These are phyloP conservation scores for Fraxinus baroniana DNA, from an alignment of 305 asterid species.

Conservation along the genomic window DNA sequence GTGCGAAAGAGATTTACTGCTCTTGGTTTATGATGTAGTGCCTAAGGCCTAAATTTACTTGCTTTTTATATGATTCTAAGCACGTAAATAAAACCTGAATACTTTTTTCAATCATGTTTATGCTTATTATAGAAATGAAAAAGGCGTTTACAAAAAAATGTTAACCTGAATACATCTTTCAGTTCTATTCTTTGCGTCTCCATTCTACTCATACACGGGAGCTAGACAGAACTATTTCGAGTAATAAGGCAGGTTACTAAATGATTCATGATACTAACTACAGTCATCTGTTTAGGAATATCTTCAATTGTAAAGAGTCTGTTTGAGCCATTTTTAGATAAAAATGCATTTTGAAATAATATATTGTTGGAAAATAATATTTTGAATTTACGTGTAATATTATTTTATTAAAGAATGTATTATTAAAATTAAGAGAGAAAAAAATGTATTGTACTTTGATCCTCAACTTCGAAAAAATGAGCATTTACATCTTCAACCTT, in stretches of 20 bases:
- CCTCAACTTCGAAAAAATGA: not conserved
- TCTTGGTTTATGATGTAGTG: conserved; percentile 18
- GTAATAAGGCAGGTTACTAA: not conserved
- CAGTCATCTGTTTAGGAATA: not conserved
- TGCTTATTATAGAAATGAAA: conserved; percentile 13
- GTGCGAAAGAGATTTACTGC: conserved; percentile 22
- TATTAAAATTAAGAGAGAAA: too few relatives aligned
- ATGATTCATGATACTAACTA: conserved; percentile 1
- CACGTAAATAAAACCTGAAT: conserved; percentile 6
- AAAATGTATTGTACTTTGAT: not conserved
- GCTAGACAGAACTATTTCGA: not conserved
- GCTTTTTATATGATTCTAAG: conserved; percentile 4
- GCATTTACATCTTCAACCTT: not conserved
- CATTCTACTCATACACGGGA: not conserved
- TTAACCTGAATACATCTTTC: not conserved
- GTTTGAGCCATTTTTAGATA: too few relatives aligned
- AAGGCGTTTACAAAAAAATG: not conserved
- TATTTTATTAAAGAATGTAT: too few relatives aligned
- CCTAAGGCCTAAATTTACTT: conserved; percentile 13
- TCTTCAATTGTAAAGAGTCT: too few relatives aligned
- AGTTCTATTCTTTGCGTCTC: not conserved
- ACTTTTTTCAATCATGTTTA: conserved; percentile 9
- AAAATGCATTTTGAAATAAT: too few relatives aligned
- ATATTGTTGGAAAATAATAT: too few relatives aligned
- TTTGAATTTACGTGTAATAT: too few relatives aligned